Percentiles rank a stretch among this genome's conserved stretches.
phyloP scores from a whole-genome alignment of 805 yeast species.

The Hanseniaspora pseudoguilliermondii region DNA sequence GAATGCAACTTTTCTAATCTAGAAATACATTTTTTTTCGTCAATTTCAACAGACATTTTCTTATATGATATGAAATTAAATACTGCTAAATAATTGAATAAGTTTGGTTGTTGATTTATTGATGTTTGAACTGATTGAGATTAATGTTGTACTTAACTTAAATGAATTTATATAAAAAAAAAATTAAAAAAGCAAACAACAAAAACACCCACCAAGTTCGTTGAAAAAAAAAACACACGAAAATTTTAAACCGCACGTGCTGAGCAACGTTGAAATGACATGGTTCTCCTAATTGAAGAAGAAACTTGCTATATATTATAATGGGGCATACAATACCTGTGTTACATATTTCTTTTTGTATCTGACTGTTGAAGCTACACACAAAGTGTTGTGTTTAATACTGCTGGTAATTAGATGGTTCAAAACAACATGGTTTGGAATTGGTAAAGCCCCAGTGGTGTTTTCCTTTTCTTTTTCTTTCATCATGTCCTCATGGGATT shows the following conservation, averaged over 20 bases:
- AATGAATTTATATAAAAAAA: too few species aligned
- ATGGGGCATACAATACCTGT: constrained; percentile 82
- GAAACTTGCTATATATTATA: constrained; percentile 25
- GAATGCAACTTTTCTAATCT: constrained; percentile 23
- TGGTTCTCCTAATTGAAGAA: not conserved
- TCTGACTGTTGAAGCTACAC: constrained; percentile 84
- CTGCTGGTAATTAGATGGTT: constrained; percentile 93
- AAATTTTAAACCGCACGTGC: too few species aligned
- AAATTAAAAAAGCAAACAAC: too few species aligned
- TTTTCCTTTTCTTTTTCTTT: constrained; percentile 47
- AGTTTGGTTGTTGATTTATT: not conserved
- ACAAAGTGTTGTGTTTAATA: constrained; percentile 82
- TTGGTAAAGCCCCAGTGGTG: constrained; percentile 77
- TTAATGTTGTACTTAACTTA: too few species aligned
- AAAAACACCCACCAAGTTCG: too few species aligned
- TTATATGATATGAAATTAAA: not conserved
- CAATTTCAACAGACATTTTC: constrained; percentile 19
- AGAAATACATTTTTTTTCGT: constrained; percentile 13
- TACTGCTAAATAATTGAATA: not conserved
- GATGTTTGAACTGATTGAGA: too few species aligned
- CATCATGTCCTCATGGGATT: not conserved
- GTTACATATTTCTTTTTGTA: constrained; percentile 83
- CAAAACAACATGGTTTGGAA: constrained; percentile 87
- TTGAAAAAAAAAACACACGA: too few species aligned
- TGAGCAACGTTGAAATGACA: too few species aligned